phyloP scores from a whole-genome alignment of 31 red algal genomes.

The Endocladia muricata region DNA sequence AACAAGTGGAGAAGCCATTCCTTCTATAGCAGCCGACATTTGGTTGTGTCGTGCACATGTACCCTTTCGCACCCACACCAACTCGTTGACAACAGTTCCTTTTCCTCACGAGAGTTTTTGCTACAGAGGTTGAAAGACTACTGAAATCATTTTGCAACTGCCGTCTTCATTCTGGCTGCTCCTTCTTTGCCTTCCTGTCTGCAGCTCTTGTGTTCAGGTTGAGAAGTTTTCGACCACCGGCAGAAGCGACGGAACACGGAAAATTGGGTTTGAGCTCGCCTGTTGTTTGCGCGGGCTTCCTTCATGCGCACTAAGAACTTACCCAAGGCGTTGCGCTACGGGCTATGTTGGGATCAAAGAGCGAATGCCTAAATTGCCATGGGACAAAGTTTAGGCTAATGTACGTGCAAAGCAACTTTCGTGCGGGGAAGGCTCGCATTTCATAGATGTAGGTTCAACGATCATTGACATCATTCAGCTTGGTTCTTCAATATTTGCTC shows the following conservation, averaged over 20 bases:
- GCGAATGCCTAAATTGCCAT: conserved; percentile 56
- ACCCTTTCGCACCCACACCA: no score
- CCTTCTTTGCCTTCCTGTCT: not conserved
- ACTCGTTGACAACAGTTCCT: no score
- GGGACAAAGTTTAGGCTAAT: conserved; percentile 40
- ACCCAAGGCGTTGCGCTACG: not conserved
- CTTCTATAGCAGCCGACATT: not conserved
- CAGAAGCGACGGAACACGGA: not conserved
- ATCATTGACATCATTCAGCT: not conserved
- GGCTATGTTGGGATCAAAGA: conserved; percentile 63
- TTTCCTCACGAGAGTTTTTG: no score
- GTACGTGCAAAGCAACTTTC: conserved; percentile 10
- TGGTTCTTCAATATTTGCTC: not conserved
- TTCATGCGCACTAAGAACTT: not conserved
- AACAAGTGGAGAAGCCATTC: no score
- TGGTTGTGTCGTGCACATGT: not conserved
- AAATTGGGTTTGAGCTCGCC: not conserved
- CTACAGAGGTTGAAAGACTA: not conserved
- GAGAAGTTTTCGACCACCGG: not conserved
- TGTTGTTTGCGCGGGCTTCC: not conserved
- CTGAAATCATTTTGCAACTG: not conserved
- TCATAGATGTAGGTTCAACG: not conserved
- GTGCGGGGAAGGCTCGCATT: not conserved
- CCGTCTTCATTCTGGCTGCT: not conserved
- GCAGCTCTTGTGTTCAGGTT: not conserved